Base-by-base conservation (phyloP, 257 asterid genomes). In the Nemophila menziesii region DNA sequence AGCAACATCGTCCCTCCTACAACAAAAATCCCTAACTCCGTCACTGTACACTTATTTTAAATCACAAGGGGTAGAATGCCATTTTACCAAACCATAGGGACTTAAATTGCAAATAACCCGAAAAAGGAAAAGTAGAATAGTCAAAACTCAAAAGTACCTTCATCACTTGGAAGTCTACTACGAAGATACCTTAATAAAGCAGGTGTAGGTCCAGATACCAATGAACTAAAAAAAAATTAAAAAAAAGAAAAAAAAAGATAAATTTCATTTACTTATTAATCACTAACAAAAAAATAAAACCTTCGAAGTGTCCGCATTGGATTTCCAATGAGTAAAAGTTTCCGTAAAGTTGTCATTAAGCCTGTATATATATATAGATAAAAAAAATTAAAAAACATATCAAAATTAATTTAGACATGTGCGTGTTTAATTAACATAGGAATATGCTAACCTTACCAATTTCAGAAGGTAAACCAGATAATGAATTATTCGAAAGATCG, bases 221-320 rank as follows among this genome's bases (percentile, higher is more conserved):
- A 65, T 52, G 96, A 78, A 76, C 98, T 89, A 76, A 51, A 63
- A 55, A 29, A 48, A 51, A 53, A 62, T 53, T 43, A 49, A 44
- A 33, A 48, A 51, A 11, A n/a, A n/a, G n/a, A n/a, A n/a, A n/a
- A n/a, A n/a, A n/a, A n/a, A n/a, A n/a, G n/a, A n/a, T n/a, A n/a
- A n/a, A n/a, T n/a, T n/a, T n/a, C n/a, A n/a, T n/a, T n/a, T n/a
- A n/a, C n/a, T n/a, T n/a, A n/a, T n/a, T n/a, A n/a, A n/a, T n/a
- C n/a, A n/a, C n/a, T 41, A 41, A 13, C 16, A n/a, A 36, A 49
- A 22, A 54, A 54, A 39, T 33, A 68, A 60, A 56, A 86, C 97
- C 97, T 89, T 61, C 98, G 72, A 48, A 89, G 96, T 9, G 93
- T 62, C 56, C 92, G 78, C 71, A 89, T 43, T 27, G 98, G 95